Evolutionary conservation across 768 basidiomycete species (phyloP), one percentile per base, ranked within the genome.

Genomic region (Tubosaeta brunneosetosa): DNA sequence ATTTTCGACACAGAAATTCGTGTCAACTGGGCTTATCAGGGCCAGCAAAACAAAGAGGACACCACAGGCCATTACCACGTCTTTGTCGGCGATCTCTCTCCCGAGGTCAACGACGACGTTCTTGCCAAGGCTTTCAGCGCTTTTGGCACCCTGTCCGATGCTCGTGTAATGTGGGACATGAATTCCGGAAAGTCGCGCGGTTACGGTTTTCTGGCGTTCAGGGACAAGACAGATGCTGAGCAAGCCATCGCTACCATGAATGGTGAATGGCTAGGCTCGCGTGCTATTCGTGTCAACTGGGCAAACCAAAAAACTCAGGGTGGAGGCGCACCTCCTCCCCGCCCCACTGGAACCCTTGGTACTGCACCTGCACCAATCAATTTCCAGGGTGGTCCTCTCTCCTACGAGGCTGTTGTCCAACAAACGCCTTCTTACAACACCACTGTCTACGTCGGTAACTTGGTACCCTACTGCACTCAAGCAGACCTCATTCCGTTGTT

Each of bases 111-210:
- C 69, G 97, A 99, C 64, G 94, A 94, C 16, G 92, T 97, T 50
- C 85, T 99, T 57, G 87, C 76, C 52, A 97, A 98, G 76, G 97
- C 97, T 7, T 99, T 99, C 78, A 86, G 84, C 62, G 95, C 95
- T 36, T 99, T 99, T 68, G 94, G 94, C 31, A 89, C 88, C 55
- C 80, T 99, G 74, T 94, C 92, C 47, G 97, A 99, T 71, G 95
- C 95, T 46, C 84, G 97, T 32, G 97, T 98, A 55, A 98, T 98
- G 95, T 98, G 95, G 95, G 97, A 99, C 70, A 97, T 98, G 93
- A 97, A 94, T 74, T 95, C 94, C 49, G 97, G 97, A 56, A 97
- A 98, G 76, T 92, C 88, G 65, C 88, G 95, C 64, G 95, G 95
- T 38, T 97, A 98, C 67, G 94, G 95, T 47, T 98, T 98, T 81